Evolutionary conservation across 495 filamentous ascomycete genomes (phyloP), one percentile per base, ranked within the genome.

Genomic region (Aspergillus hancockii): DNA sequence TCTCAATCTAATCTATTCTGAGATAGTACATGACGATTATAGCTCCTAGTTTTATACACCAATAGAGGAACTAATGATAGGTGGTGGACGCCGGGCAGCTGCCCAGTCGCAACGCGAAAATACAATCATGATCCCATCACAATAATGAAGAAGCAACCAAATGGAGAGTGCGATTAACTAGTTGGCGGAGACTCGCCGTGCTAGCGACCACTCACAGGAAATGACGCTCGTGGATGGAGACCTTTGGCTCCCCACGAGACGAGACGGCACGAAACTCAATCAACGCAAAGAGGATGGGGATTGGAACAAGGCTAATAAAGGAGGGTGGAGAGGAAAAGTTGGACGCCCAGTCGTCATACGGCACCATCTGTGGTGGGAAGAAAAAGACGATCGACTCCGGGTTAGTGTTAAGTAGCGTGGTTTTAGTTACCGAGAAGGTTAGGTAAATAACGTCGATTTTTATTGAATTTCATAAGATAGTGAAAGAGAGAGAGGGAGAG

Each of bases 191-290:
- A 52, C 46, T 43, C 4, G 28, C 31, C 32, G 43, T 18, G 51
- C 10, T 16, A 40, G 31, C 49, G 47, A 60, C 65, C 59, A 64
- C 25, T 61, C 57, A 64, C 41, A 58, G 12, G 34, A 63, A 64
- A 67, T 67, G 52, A 58, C 65, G 55, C 61, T 58, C 55, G 16
- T 49, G 52, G 52, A 63, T 63, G 55, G 61, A 51, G 58, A 31
- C 40, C 40, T 34, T 16, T 49, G 10, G 21, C 57, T 67, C 57
- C 30, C 62, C 55, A 57, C 58, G 60, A 62, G 59, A 62, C 36
- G 57, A 54, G 54, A 52, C 51, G 60, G 62, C 46, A 57, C 57
- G 62, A 64, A 67, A 60, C 62, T 67, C 55, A 61, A 61, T 64
- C 54, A 58, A 50, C 57, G 38, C 43, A 46, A 62, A 58, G 41